Percentiles rank a stretch among this genome's conserved stretches.
Conservation (phyloP, 176 grass and related monocot species). For the Musa beccarii region DNA sequence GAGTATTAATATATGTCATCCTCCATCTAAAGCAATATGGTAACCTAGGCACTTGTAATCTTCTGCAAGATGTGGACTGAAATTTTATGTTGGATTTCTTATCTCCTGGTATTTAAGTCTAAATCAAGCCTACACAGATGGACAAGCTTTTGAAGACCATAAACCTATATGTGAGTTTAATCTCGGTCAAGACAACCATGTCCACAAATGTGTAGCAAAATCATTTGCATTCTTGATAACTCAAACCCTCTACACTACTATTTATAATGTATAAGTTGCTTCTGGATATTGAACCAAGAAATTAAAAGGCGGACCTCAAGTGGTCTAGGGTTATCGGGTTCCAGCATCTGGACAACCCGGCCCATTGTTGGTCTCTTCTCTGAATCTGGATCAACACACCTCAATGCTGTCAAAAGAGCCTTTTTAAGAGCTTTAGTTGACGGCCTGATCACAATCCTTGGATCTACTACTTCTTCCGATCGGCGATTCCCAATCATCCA, state of each 20-base stretch:
- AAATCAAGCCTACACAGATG: neutral
- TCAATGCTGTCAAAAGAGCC: constrained; percentile 1
- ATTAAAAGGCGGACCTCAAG: neutral
- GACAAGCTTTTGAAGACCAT: neutral
- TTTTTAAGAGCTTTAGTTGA: neutral
- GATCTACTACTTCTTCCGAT: neutral
- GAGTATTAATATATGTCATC: no score
- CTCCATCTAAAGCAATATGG: no score
- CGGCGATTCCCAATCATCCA: neutral
- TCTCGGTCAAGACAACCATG: no score
- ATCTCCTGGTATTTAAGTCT: no score
- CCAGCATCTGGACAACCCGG: neutral
- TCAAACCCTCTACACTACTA: neutral
- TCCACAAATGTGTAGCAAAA: neutral
- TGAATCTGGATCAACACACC: neutral
- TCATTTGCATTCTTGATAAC: neutral
- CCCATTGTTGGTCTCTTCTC: constrained; percentile 2
- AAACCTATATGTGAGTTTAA: neutral
- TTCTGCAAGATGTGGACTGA: no score
- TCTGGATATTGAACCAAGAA: neutral
- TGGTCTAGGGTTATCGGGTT: neutral
- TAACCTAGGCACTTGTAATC: no score
- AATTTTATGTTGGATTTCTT: no score
- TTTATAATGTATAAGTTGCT: neutral
- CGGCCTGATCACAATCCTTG: neutral